phyloP scores from a whole-genome alignment of 2,329 filamentous ascomycete species.

The Pleomassaria siparia region DNA sequence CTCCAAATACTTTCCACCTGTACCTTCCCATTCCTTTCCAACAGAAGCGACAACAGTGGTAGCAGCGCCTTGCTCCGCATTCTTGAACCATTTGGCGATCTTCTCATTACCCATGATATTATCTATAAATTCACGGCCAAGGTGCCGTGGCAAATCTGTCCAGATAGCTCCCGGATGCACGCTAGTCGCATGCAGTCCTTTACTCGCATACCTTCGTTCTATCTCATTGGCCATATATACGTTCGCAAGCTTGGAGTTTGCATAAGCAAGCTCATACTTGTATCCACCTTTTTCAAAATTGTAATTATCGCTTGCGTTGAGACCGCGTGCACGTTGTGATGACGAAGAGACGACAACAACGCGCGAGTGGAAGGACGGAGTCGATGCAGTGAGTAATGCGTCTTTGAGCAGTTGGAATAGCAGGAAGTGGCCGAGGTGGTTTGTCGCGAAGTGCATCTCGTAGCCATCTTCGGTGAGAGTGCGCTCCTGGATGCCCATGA shows the following conservation, averaged over 20 bases:
- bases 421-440: constrained; percentile 52
- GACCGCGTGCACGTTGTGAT: constrained; percentile 39
- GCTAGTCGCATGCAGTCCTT: constrained; percentile 45
- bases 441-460: constrained; percentile 46
- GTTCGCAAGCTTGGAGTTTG: constrained; percentile 55
- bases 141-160: constrained; percentile 6
- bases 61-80: constrained; percentile 42
- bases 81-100: constrained; percentile 24
- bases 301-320: constrained; percentile 47
- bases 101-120: background rate
- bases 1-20: constrained; percentile 38
- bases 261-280: constrained; percentile 45
- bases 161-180: constrained; percentile 20
- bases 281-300: constrained; percentile 41
- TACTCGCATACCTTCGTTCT: constrained; percentile 50
- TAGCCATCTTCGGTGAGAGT: constrained; percentile 35
- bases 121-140: constrained; percentile 1
- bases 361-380: constrained; percentile 30
- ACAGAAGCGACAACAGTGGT: constrained; percentile 42
- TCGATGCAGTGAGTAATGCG: constrained; percentile 32
- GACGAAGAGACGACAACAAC: constrained; percentile 45
- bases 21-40: constrained; percentile 36
- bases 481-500: constrained; percentile 33
- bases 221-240: constrained; percentile 56
- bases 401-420: constrained; percentile 47